Percentiles rank a stretch among this genome's conserved stretches.
Evolutionary conservation across 2,329 filamentous ascomycete genomes (phyloP).

Genomic region (Claviceps cyperi): DNA sequence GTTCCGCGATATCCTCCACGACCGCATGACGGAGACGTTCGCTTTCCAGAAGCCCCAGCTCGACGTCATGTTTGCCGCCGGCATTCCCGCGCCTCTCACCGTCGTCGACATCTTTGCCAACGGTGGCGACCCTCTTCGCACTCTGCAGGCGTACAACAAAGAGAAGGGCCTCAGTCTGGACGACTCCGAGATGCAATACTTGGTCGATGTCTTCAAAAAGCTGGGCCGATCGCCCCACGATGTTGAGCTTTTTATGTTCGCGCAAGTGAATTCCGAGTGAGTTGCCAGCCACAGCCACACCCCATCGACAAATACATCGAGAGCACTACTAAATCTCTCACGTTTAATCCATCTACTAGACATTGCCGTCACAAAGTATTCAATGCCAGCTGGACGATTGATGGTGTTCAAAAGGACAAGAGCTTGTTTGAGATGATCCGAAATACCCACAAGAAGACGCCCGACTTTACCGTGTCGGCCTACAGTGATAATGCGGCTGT

Average conservation of each 20-base stretch:
- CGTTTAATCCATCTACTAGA: slow-evolving; percentile 3
- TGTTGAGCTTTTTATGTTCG: slow-evolving; percentile 98
- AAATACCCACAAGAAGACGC: slow-evolving; percentile 77
- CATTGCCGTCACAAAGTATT: slow-evolving; percentile 81
- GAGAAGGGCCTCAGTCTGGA: slow-evolving; percentile 77
- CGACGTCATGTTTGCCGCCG: slow-evolving; percentile 64
- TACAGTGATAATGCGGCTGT: slow-evolving; percentile 99
- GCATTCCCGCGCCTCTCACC: slow-evolving; percentile 45
- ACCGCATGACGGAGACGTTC: slow-evolving; percentile 90
- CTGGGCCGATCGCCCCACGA: slow-evolving; percentile 57
- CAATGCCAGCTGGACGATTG: slow-evolving; percentile 92
- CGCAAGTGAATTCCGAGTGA: slow-evolving; percentile 88
- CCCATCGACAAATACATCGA: not conserved
- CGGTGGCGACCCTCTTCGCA: slow-evolving; percentile 49
- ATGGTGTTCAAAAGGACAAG: slow-evolving; percentile 63
- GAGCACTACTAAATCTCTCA: not conserved
- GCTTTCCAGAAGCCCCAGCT: slow-evolving; percentile 52
- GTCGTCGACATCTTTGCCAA: slow-evolving; percentile 61
- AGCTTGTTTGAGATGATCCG: slow-evolving; percentile 93
- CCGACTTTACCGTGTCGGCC: slow-evolving; percentile 76
- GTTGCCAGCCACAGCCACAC: not conserved
- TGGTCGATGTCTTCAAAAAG: slow-evolving; percentile 47
- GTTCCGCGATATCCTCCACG: slow-evolving; percentile 62
- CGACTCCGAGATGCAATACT: slow-evolving; percentile 77
- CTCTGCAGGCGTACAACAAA: slow-evolving; percentile 71